A percentile compares a stretch with the other conserved stretches of the same genome.
These are phyloP conservation scores for Hypoxylon sp. DNA, from an alignment of 2,329 filamentous ascomycete species.

Conservation along the genomic window DNA sequence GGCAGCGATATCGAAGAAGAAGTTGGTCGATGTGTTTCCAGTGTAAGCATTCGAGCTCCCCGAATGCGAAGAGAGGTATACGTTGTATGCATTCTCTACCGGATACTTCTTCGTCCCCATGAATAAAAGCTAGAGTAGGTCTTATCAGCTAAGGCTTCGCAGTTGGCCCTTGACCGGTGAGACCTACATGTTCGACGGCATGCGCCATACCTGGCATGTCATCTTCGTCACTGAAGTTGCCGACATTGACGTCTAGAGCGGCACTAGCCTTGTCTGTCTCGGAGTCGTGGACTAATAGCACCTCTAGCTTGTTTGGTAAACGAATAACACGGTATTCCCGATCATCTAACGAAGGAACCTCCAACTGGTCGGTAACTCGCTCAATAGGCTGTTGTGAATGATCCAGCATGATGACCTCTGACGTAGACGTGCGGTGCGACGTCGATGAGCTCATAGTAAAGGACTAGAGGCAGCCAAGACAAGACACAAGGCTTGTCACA, in stretches of 20 bases:
- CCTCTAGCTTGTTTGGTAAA: constrained; percentile 89
- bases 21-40: constrained; percentile 93
- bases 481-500: constrained; percentile 23
- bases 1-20: constrained; percentile 95
- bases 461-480: constrained; percentile 14
- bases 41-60: constrained; percentile 97
- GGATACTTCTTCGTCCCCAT: constrained; percentile 99
- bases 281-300: constrained; percentile 90
- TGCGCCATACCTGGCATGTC: constrained; percentile 97
- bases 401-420: constrained; percentile 52
- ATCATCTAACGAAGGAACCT: constrained; percentile 72
- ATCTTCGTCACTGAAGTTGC: constrained; percentile 91
- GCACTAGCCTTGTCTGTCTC: constrained; percentile 98
- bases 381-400: constrained; percentile 55
- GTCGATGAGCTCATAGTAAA: constrained; percentile 47
- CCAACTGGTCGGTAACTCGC: constrained; percentile 54
- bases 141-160: constrained; percentile 27
- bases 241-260: constrained; percentile 94
- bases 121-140: constrained; percentile 77
- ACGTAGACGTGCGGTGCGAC: constrained; percentile 48
- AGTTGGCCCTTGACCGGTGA: neutral
- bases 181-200: constrained; percentile 86
- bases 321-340: constrained; percentile 89
- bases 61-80: constrained; percentile 91
- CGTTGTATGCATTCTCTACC: constrained; percentile 93